Evolutionary conservation across 2,329 filamentous ascomycete genomes (phyloP).

Genomic region (Pseudocercospora ulei): DNA sequence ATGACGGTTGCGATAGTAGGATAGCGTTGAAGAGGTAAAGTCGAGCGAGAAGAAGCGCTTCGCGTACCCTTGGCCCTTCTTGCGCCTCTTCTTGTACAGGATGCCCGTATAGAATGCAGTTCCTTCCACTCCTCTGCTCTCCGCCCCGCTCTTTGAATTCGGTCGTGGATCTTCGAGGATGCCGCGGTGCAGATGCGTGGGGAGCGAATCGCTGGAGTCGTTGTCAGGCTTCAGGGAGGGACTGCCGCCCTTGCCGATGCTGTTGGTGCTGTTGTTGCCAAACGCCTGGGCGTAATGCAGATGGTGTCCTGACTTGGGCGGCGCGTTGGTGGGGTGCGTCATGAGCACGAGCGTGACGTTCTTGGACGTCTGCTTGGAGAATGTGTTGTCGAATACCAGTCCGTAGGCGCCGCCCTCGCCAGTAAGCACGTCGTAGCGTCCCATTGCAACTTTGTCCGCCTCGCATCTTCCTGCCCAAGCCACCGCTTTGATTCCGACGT

Average conservation of each 20-base stretch:
- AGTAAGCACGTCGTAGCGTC: slow-evolving; percentile 66
- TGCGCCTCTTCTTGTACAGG: slow-evolving; percentile 79
- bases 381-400: slow-evolving; percentile 96
- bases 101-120: slow-evolving; percentile 68
- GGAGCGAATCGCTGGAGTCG: slow-evolving; percentile 46
- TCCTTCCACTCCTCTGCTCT: slow-evolving; percentile 29
- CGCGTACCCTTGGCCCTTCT: slow-evolving; percentile 88
- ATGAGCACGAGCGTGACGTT: slow-evolving; percentile 89
- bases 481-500: slow-evolving; percentile 53
- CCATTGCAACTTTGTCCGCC: slow-evolving; percentile 87
- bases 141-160: slow-evolving; percentile 33
- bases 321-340: slow-evolving; percentile 76
- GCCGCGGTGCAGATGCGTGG: slow-evolving; percentile 33
- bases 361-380: slow-evolving; percentile 90
- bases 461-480: slow-evolving; percentile 90
- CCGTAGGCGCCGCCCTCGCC: slow-evolving; percentile 87
- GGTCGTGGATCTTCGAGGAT: slow-evolving; percentile 37
- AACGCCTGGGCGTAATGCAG: slow-evolving; percentile 50
- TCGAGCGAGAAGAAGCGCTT: slow-evolving; percentile 92
- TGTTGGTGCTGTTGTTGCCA: slow-evolving; percentile 41
- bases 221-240: slow-evolving; percentile 38
- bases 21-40: slow-evolving; percentile 85
- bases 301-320: slow-evolving; percentile 64
- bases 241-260: slow-evolving; percentile 35
- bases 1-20: slow-evolving; percentile 91